These are phyloP conservation scores for Neobulgaria alba DNA, from an alignment of 2,329 filamentous ascomycete species.

Conservation along the genomic window DNA sequence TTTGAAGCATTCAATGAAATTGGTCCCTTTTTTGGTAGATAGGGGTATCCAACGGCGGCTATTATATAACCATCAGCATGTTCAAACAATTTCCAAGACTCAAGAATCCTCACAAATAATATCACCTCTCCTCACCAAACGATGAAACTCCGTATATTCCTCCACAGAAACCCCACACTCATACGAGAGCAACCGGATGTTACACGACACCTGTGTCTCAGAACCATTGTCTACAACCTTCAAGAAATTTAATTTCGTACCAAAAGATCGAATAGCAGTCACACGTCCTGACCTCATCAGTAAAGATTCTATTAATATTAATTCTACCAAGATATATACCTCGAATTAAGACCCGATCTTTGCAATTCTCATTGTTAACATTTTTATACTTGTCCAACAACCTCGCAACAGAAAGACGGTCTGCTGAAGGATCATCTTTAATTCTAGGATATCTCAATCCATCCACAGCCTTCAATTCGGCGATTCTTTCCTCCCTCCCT, in stretches of 20 bases:
- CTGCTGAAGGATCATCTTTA: too few species aligned
- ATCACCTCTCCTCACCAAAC: constrained; percentile 70
- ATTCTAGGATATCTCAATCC: constrained; percentile 49
- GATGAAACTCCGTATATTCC: constrained; percentile 49
- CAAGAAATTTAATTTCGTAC: constrained; percentile 76
- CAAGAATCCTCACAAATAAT: constrained; percentile 73
- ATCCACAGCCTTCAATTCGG: constrained; percentile 42
- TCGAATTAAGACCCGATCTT: constrained; percentile 2
- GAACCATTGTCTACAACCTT: constrained; percentile 67
- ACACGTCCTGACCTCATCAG: not conserved
- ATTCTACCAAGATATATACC: constrained; percentile 13
- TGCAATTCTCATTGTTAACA: constrained; percentile 23
- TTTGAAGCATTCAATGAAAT: constrained; percentile 61
- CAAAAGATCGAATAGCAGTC: constrained; percentile 52
- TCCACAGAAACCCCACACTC: constrained; percentile 28
- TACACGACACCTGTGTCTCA: constrained; percentile 60
- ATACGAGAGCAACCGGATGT: not conserved
- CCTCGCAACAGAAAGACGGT: too few species aligned
- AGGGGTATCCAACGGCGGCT: constrained; percentile 60
- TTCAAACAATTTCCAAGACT: too few species aligned
- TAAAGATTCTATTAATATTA: not conserved
- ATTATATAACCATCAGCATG: too few species aligned
- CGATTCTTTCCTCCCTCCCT: constrained; percentile 37
- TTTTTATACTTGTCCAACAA: constrained; percentile 27
- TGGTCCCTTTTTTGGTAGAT: constrained; percentile 58